A percentile compares a stretch with the other conserved stretches of the same genome.
Conservation (phyloP, 202 grass and related monocot species). For the Elaeis oleifera region DNA sequence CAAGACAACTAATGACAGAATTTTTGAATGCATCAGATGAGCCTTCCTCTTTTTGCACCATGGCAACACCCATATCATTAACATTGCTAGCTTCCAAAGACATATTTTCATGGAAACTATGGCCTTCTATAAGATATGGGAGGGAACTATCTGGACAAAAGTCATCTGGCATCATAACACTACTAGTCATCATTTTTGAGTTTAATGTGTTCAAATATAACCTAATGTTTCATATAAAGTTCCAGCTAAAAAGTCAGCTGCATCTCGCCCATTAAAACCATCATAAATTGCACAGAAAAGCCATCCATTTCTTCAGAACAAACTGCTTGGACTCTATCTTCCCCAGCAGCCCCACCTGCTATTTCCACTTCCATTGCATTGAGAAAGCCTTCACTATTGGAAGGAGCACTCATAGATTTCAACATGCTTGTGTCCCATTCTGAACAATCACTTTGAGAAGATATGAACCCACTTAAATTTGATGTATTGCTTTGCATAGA, state of each 20-base stretch:
- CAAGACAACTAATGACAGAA: constrained; percentile 63
- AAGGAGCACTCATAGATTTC: constrained; percentile 50
- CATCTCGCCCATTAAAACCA: constrained; percentile 95
- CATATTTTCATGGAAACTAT: too few species aligned
- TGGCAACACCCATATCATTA: too few species aligned
- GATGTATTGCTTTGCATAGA: neutral
- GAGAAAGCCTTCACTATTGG: constrained; percentile 57
- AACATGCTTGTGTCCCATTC: constrained; percentile 53
- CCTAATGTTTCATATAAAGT: constrained; percentile 90
- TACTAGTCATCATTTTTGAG: too few species aligned
- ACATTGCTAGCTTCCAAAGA: too few species aligned
- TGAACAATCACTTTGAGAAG: constrained; percentile 37
- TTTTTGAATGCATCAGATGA: constrained; percentile 37
- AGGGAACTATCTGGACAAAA: too few species aligned
- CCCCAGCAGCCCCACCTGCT: constrained; percentile 92
- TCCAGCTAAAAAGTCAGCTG: constrained; percentile 89
- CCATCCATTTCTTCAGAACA: constrained; percentile 97
- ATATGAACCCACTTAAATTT: constrained; percentile 40
- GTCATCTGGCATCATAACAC: constrained; percentile 27
- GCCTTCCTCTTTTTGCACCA: too few species aligned
- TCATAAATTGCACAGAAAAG: constrained; percentile 97
- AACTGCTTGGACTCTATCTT: constrained; percentile 99
- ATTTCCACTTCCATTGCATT: constrained; percentile 73
- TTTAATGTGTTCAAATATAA: constrained; percentile 78
- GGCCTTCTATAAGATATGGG: too few species aligned